A percentile compares a stretch with the other conserved stretches of the same genome.
Conservation (phyloP, 768 basidiomycete species). For the Russula abietina region DNA sequence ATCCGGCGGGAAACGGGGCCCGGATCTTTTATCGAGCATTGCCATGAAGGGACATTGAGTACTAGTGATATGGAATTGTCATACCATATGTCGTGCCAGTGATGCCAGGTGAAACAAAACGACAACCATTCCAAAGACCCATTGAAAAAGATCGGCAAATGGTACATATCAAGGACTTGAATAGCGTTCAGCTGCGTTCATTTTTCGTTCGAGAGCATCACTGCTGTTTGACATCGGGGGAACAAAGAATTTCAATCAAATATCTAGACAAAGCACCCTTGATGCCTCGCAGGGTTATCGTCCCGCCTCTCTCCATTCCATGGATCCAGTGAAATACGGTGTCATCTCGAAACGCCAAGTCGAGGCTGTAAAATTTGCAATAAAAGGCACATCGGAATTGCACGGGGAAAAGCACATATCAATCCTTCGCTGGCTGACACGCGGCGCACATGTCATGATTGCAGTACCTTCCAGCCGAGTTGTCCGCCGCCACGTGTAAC, state of each 20-base stretch:
- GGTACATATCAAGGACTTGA: neutral
- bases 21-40: neutral
- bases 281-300: neutral
- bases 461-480: neutral
- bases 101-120: neutral
- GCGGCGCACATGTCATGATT: neutral
- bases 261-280: neutral
- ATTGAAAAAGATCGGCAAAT: neutral
- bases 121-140: neutral
- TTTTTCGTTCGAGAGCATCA: neutral
- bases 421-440: neutral
- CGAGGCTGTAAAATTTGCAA: neutral
- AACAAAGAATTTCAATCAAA: neutral
- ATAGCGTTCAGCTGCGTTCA: no score
- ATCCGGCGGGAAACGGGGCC: neutral
- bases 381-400: neutral
- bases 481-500: neutral
- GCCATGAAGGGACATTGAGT: neutral
- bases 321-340: neutral
- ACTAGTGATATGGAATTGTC: neutral
- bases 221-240: conserved; percentile 24
- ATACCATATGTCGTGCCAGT: neutral
- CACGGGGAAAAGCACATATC: neutral
- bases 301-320: no score
- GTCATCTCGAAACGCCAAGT: neutral